A percentile compares a stretch with the other conserved stretches of the same genome.
phyloP scores from a whole-genome alignment of 805 yeast genomes.

The Debaryomyces prosopidis region DNA sequence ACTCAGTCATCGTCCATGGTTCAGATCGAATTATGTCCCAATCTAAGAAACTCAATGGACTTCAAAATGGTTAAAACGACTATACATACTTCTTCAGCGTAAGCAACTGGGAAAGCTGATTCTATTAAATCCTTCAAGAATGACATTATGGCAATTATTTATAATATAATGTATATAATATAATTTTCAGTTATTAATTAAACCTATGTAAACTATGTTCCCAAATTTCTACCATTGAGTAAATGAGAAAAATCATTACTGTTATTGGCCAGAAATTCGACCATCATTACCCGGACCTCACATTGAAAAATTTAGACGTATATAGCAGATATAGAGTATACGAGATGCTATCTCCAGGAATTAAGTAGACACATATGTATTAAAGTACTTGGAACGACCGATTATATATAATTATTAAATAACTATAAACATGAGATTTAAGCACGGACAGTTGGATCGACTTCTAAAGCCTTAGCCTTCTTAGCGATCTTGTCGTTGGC shows the following conservation, averaged over 20 bases:
- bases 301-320: neutral
- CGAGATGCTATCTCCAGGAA: too few species aligned
- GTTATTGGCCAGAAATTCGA: conserved; percentile 22
- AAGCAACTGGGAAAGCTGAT: conserved; percentile 77
- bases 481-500: conserved; percentile 83
- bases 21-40: neutral
- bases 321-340: neutral
- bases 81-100: conserved; percentile 69
- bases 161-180: neutral
- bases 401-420: conserved; percentile 1
- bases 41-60: neutral
- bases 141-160: conserved; percentile 31
- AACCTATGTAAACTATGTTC: neutral
- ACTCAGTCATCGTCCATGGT: neutral
- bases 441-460: conserved; percentile 18
- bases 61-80: neutral
- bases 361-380: neutral
- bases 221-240: conserved; percentile 2
- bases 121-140: conserved; percentile 76
- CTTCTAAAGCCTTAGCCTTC: conserved; percentile 60
- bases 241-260: conserved; percentile 26
- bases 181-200: neutral
- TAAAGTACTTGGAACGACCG: neutral
- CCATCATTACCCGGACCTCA: conserved; percentile 1
- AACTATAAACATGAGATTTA: conserved; percentile 4